These are phyloP conservation scores for Xylaria sp. DNA, from an alignment of 2,329 filamentous ascomycete genomes.

Conservation along the genomic window DNA sequence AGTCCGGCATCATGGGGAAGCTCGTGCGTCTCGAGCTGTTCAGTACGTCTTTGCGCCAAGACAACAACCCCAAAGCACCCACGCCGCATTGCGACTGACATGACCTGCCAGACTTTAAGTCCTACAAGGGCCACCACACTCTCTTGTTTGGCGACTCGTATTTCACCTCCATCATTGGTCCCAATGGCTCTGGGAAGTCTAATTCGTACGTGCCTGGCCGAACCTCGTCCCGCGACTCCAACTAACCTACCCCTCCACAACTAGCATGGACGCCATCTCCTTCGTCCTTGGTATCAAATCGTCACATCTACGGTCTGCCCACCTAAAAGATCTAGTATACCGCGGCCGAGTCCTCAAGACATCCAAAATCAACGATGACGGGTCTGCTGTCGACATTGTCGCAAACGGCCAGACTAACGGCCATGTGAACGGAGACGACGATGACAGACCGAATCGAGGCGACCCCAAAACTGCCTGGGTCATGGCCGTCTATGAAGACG, in stretches of 20 bases:
- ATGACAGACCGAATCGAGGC: slow-evolving; percentile 73
- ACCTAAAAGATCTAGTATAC: slow-evolving; percentile 95
- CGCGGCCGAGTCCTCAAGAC: slow-evolving; percentile 93
- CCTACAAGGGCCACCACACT: slow-evolving; percentile 95
- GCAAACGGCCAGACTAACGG: slow-evolving; percentile 72
- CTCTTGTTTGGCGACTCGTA: slow-evolving; percentile 97
- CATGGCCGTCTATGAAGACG: slow-evolving; percentile 98
- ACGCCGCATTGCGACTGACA: slow-evolving; percentile 27
- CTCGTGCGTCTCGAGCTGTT: slow-evolving; percentile 93
- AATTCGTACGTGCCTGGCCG: slow-evolving; percentile 77
- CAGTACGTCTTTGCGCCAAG: slow-evolving; percentile 55
- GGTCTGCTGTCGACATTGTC: slow-evolving; percentile 71
- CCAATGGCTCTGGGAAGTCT: slow-evolving; percentile 99
- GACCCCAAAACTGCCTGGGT: slow-evolving; percentile 98
- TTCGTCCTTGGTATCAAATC: slow-evolving; percentile 99
- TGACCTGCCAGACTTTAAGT: slow-evolving; percentile 81
- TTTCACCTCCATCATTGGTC: slow-evolving; percentile 98
- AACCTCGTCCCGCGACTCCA: slow-evolving; percentile 41
- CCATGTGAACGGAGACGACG: slow-evolving; percentile 68
- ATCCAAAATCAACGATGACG: slow-evolving; percentile 91
- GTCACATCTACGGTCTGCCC: slow-evolving; percentile 93
- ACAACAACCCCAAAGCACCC: neutral
- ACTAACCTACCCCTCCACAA: slow-evolving; percentile 22
- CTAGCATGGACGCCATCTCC: slow-evolving; percentile 97
- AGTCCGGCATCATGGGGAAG: slow-evolving; percentile 81